phyloP scores from a whole-genome alignment of 1,284 basidiomycete species.

The Ganoderma resinaceum region DNA sequence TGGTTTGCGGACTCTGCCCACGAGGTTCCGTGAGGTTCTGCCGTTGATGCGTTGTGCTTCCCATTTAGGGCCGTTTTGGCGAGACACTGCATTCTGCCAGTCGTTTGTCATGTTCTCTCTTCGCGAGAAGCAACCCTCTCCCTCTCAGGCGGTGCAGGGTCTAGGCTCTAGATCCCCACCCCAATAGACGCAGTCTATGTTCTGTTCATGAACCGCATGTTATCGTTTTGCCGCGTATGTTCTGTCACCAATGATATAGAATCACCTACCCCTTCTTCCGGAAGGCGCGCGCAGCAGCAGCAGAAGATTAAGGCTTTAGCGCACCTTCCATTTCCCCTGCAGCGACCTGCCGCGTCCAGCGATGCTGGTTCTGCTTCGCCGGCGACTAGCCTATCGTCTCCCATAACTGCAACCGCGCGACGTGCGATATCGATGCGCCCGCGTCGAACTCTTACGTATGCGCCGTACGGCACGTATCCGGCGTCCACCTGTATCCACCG shows the following conservation, averaged over 20 bases:
- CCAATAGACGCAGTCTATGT: no score
- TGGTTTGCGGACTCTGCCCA: background rate
- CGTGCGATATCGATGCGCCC: background rate
- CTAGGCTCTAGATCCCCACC: background rate
- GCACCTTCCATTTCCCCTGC: constrained; percentile 10
- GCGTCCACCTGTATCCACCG: background rate
- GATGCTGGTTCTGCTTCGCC: background rate
- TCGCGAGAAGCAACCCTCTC: constrained; percentile 2
- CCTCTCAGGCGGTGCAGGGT: background rate
- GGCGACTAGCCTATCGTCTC: background rate
- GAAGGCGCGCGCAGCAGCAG: background rate
- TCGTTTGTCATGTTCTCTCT: background rate
- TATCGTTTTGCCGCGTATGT: background rate
- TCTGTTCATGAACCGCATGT: background rate
- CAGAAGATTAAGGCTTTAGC: background rate
- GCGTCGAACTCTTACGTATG: background rate
- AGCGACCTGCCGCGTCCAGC: constrained; percentile 7
- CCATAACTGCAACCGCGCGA: background rate
- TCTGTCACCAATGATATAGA: background rate
- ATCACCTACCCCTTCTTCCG: background rate
- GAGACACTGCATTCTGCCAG: background rate
- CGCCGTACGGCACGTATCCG: background rate
- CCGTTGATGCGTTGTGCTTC: background rate
- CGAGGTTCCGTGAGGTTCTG: background rate
- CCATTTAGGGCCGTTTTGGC: background rate